A percentile compares a stretch with the other conserved stretches of the same genome.
These are phyloP conservation scores for Amphichorda felina DNA, from an alignment of 2,329 filamentous ascomycete genomes.

Conservation along the genomic window DNA sequence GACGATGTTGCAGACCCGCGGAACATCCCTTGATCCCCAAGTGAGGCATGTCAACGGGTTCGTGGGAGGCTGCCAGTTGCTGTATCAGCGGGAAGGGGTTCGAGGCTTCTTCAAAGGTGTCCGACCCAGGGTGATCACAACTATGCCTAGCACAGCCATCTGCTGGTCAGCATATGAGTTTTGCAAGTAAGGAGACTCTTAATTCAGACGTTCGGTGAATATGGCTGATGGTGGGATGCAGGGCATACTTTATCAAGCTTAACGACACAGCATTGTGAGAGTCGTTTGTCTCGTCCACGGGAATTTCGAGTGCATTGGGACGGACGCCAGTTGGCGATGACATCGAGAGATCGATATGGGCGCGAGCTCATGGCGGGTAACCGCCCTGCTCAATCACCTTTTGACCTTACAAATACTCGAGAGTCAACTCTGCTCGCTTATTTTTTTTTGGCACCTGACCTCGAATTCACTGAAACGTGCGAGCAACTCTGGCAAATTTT, in stretches of 20 bases:
- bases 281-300: constrained; percentile 3
- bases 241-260: constrained; percentile 48
- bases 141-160: constrained; percentile 98
- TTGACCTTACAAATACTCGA: no score
- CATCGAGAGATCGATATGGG: no score
- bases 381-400: no score
- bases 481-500: no score
- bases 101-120: constrained; percentile 89
- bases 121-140: constrained; percentile 82
- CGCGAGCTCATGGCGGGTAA: no score
- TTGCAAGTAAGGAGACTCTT: constrained; percentile 42
- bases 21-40: constrained; percentile 69
- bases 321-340: no score
- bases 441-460: neutral
- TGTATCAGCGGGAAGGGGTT: constrained; percentile 74
- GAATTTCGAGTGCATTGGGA: no score
- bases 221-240: constrained; percentile 11
- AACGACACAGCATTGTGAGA: constrained; percentile 24
- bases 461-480: no score
- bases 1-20: constrained; percentile 89
- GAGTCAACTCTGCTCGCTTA: neutral
- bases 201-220: neutral
- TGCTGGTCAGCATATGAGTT: constrained; percentile 80
- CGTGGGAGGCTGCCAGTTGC: constrained; percentile 64
- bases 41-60: constrained; percentile 78